A percentile compares a stretch with the other conserved stretches of the same genome.
Evolutionary conservation across 1,284 basidiomycete genomes (phyloP).

Genomic region (Neolentinus lepideus): DNA sequence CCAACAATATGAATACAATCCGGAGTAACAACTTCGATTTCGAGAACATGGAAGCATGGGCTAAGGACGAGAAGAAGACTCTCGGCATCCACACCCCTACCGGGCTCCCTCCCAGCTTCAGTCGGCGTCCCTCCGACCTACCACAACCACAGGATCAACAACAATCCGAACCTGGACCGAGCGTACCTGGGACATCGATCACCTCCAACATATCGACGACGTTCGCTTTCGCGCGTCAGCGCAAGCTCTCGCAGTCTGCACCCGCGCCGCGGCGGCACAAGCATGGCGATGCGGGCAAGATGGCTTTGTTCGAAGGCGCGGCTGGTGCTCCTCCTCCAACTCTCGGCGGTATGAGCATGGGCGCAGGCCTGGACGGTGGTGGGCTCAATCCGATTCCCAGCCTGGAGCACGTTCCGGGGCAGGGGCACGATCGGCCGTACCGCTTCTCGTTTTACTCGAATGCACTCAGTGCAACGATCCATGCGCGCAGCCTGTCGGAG

Average conservation of each 20-base stretch:
- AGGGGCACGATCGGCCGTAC: constrained; percentile 85
- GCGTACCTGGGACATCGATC: constrained; percentile 13
- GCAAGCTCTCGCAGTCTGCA: constrained; percentile 80
- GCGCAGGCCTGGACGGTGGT: neutral
- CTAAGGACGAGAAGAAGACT: constrained; percentile 58
- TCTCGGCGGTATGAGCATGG: constrained; percentile 1
- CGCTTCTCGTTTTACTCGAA: constrained; percentile 99
- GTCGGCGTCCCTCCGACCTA: constrained; percentile 9
- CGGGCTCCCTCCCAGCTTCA: constrained; percentile 12
- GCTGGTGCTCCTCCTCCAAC: constrained; percentile 29
- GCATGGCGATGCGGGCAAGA: constrained; percentile 72
- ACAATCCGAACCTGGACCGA: constrained; percentile 14
- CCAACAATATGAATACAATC: constrained; percentile 18
- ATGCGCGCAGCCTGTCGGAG: constrained; percentile 89
- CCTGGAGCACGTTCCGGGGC: neutral
- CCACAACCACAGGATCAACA: constrained; percentile 18
- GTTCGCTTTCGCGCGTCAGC: constrained; percentile 47
- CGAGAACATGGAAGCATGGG: constrained; percentile 74
- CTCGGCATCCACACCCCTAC: constrained; percentile 43
- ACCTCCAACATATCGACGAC: constrained; percentile 18
- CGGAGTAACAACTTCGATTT: constrained; percentile 64
- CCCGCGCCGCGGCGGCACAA: constrained; percentile 47
- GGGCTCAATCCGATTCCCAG: constrained; percentile 4
- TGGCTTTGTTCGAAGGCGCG: constrained; percentile 84
- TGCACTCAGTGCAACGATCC: constrained; percentile 87